phyloP scores from a whole-genome alignment of 768 basidiomycete genomes.

The Mycena latifolia region DNA sequence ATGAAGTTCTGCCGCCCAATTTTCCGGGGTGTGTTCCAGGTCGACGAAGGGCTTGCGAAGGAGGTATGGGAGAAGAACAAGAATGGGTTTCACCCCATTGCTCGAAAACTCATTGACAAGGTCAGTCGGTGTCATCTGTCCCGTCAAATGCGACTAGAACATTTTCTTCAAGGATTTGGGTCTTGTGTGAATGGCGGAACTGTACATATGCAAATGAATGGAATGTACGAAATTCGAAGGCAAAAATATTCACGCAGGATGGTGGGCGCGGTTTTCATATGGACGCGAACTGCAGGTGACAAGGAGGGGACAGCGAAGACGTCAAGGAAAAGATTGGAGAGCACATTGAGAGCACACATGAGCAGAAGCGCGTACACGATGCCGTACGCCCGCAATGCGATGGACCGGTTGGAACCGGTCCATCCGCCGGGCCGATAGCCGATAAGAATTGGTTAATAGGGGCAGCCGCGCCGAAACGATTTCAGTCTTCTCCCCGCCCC shows the following conservation, averaged over 20 bases:
- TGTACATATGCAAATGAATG: too few species aligned
- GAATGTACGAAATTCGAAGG: too few species aligned
- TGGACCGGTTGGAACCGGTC: too few species aligned
- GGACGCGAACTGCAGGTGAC: too few species aligned
- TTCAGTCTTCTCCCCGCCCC: neutral
- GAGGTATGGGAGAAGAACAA: constrained; percentile 61
- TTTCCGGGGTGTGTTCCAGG: constrained; percentile 66
- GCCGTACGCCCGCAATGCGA: too few species aligned
- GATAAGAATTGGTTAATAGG: too few species aligned
- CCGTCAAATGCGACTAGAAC: neutral
- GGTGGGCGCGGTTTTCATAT: too few species aligned
- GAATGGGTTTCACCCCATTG: constrained; percentile 80
- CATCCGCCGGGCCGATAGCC: constrained; percentile 2
- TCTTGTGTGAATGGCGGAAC: neutral
- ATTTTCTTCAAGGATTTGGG: constrained; percentile 24
- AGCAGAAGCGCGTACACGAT: neutral
- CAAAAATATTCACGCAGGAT: neutral
- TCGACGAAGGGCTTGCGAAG: constrained; percentile 66
- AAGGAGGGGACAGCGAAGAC: neutral
- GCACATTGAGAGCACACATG: constrained; percentile 12
- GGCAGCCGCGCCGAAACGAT: neutral
- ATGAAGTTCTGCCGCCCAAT: constrained; percentile 89
- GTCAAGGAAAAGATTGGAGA: neutral
- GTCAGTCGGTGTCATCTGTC: constrained; percentile 48
- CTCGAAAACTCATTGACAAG: constrained; percentile 81